phyloP scores from a whole-genome alignment of 176 grass and related monocot species.

The Pharus latifolius region DNA sequence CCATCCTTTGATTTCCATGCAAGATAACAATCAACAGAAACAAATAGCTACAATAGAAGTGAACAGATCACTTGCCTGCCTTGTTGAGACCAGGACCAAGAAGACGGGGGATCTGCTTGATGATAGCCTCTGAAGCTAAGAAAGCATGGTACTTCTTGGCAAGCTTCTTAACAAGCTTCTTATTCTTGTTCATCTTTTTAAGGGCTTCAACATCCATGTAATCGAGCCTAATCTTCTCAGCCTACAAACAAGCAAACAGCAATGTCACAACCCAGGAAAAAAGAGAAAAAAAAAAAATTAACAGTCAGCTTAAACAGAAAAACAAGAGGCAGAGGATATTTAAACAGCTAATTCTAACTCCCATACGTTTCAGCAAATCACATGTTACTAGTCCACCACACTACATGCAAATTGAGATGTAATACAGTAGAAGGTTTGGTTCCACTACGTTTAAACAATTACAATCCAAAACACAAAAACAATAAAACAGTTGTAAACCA shows the following conservation, averaged over 20 bases:
- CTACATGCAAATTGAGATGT: not conserved
- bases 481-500: not conserved
- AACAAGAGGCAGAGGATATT: not conserved
- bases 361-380: not conserved
- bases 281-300: not conserved
- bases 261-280: not conserved
- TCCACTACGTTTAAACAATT: no score
- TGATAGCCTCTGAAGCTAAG: constrained; percentile 87
- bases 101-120: constrained; percentile 97
- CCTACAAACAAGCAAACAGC: constrained; percentile 7
- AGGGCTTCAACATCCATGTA: constrained; percentile 89
- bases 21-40: not conserved
- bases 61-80: constrained; percentile 49
- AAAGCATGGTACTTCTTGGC: constrained; percentile 98
- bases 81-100: constrained; percentile 98
- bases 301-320: not conserved
- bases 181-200: constrained; percentile 99
- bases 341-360: not conserved
- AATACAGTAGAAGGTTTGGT: not conserved
- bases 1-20: not conserved
- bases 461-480: not conserved
- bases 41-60: not conserved
- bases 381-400: not conserved
- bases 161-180: constrained; percentile 94
- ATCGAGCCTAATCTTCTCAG: constrained; percentile 88